phyloP scores from a whole-genome alignment of 2,329 filamentous ascomycete species.

The Ceratocystis huliohia region DNA sequence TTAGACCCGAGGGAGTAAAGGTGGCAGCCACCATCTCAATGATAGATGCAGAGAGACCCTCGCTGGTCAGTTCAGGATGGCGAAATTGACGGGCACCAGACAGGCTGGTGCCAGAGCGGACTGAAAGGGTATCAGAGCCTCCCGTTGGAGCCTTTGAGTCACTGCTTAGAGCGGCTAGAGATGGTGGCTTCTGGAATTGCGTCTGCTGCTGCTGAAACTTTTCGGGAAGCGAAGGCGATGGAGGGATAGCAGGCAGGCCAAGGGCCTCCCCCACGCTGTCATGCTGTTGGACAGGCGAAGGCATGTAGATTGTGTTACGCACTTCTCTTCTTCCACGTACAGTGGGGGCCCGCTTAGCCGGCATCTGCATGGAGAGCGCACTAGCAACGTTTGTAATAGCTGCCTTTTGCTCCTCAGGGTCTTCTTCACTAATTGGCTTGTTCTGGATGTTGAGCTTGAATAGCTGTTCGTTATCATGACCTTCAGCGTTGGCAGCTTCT shows the following conservation, averaged over 20 bases:
- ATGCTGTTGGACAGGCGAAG: conserved; percentile 30
- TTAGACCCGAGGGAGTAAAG: conserved; percentile 62
- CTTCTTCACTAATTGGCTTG: conserved; percentile 64
- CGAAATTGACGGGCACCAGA: conserved; percentile 55
- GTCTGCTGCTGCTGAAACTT: neutral
- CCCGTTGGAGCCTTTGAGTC: conserved; percentile 44
- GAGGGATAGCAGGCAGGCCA: conserved; percentile 12
- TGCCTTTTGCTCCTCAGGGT: conserved; percentile 59
- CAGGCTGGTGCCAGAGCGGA: conserved; percentile 75
- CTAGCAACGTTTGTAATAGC: conserved; percentile 65
- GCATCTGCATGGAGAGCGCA: conserved; percentile 52
- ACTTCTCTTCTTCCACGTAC: conserved; percentile 81
- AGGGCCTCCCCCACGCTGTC: conserved; percentile 17
- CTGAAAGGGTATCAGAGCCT: conserved; percentile 72
- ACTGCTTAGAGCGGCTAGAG: conserved; percentile 45
- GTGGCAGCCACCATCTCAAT: conserved; percentile 82
- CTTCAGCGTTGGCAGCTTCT: conserved; percentile 40
- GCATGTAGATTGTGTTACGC: conserved; percentile 77
- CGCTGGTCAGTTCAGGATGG: conserved; percentile 68
- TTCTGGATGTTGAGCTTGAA: conserved; percentile 74
- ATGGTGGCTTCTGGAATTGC: conserved; percentile 28
- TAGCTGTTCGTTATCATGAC: conserved; percentile 48
- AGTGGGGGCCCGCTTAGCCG: conserved; percentile 60
- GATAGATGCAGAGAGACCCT: conserved; percentile 76
- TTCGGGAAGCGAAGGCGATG: conserved; percentile 16